Percentiles rank a stretch among this genome's conserved stretches.
Conservation (phyloP, 345 rosid species). For the Arabidopsis thaliana region TAIR10.1 NC_003076.8:3275001-3275500, state of each 20-base stretch:
- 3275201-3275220: background rate
- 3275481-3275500: no score
- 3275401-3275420: background rate
- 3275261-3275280: background rate
- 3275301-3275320: background rate
- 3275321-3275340: background rate
- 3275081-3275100: background rate
- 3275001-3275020: background rate
- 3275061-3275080: background rate
- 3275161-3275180: background rate
- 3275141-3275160: background rate
- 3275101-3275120: background rate
- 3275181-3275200: background rate
- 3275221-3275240: background rate
- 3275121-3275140: background rate
- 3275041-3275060: background rate
- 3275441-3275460: no score
- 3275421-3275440: background rate
- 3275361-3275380: background rate
- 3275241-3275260: background rate
- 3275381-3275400: background rate
- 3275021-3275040: constrained; percentile 1
- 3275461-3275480: no score
- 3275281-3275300: background rate
- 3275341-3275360: background rate